These are phyloP conservation scores for carrot (Daucus carota) DNA, from an alignment of 129 eudicot species.

Conservation along the genomic window DH1_v3.0 NC_030388.2:901001-901500, in stretches of 20 bases:
- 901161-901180: slow-evolving; percentile 21
- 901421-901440: not conserved
- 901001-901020: not conserved
- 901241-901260: not conserved
- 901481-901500: no score
- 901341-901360: slow-evolving; percentile 78
- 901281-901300: slow-evolving; percentile 69
- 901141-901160: slow-evolving; percentile 75
- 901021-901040: not conserved
- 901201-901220: not conserved
- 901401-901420: slow-evolving; percentile 60
- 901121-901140: slow-evolving; percentile 91
- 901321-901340: slow-evolving; percentile 87
- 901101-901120: slow-evolving; percentile 86
- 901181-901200: not conserved
- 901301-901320: slow-evolving; percentile 49
- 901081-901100: slow-evolving; percentile 60
- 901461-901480: not conserved
- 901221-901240: not conserved
- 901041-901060: slow-evolving; percentile 6
- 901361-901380: slow-evolving; percentile 88
- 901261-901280: slow-evolving; percentile 1
- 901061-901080: not conserved
- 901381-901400: slow-evolving; percentile 87
- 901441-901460: no score